Evolutionary conservation across 169 alveolate species (phyloP), one percentile per base, ranked within the genome.

Genomic region (Cryptosporidium ubiquitum): DNA sequence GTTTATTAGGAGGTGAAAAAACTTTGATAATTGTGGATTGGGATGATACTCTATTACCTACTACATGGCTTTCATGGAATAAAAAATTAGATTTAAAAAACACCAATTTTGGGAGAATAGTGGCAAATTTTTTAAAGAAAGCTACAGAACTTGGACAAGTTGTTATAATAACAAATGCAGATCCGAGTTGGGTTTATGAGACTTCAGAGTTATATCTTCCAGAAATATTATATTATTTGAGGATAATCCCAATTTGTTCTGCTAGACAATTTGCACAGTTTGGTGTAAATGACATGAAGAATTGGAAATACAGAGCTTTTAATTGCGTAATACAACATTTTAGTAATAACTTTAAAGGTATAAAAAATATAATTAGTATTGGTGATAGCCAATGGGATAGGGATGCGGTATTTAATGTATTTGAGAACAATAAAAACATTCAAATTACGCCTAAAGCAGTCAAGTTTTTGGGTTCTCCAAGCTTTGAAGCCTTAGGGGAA

Each of bases 171-270:
- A 85, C 92, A 29, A 85, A 85, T 33, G 92, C 92, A 57, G 86
- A 66, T 7, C 92, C 92, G 16, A 79, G 86, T 20, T 85, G 92
- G 92, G 92, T 85, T 35, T 74, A 85, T 68, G 86, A 70, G 33
- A 73, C 86, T 14, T 70, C 89, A 33, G 89, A 85, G 33, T 31
- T 29, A 52, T 71, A 73, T 66, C 66, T 85, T 49, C 86, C 73
- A 9, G 79, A 74, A 37, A 61, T 85, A 35, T 57, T 85, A 20
- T 42, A 33, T 55, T 71, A 47, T 47, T 39, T 85, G 5, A 55
- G 60, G 35, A 39, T 47, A 20, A 69, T 85, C 3, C 92, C 92
- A 23, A 64, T 85, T 16, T 70, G 84, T 40, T 74, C 92, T 58
- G 89, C 89, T 12, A 79, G 89, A 23, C 89, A 79, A 44, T 79